Base-by-base conservation (phyloP, 441 rosid species). In the Mallotus japonicus region DNA sequence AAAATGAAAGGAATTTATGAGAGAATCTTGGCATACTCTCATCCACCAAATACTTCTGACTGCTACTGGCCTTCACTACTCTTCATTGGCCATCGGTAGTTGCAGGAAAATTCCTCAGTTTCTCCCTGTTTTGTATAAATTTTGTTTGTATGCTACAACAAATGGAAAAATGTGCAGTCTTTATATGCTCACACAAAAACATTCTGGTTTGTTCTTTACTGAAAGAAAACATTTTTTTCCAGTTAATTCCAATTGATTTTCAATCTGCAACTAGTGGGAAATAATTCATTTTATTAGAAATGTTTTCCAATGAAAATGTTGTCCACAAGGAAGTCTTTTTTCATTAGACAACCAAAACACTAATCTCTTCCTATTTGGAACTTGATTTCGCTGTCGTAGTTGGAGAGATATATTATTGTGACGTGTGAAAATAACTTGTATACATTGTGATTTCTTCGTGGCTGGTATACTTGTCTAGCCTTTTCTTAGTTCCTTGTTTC, bases 41-140 rank as follows among this genome's bases (percentile, higher is more conserved):
- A 8, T 66, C 69, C 69, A 49, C 69, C 56, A 47, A 49, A 55
- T 28, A 20, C 16, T 47, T 24, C 50, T 10, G 34, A 47, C 69
- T 47, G 37, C 9, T 47, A 28, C 32, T 20, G 15, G 40, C 40
- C 6, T 16, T 49, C 16, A 66, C 34, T 66, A 9, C 42, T 66
- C 24, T 19, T 66, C 50, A 34, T 65, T 46, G 69, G 55, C 19
- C 11, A 34, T 22, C 15, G 10, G 37, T 15, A 65, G 69, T 65
- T 65, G 37, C 69, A 46, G 56, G 68, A 0, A 19, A 19, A 65
- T 14, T 5, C 68, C 13, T 42, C 24, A 28, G 8, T 6, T 49
- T 66, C 15, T 47, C 57, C 60, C 20, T 22, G 9, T 64, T 64
- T 51, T 64, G 34, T n/a, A 8, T 22, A 19, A 64, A 17, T n/a